These are phyloP conservation scores for Singerocomus inundabilis DNA, from an alignment of 1,284 basidiomycete species.

Conservation along the genomic window DNA sequence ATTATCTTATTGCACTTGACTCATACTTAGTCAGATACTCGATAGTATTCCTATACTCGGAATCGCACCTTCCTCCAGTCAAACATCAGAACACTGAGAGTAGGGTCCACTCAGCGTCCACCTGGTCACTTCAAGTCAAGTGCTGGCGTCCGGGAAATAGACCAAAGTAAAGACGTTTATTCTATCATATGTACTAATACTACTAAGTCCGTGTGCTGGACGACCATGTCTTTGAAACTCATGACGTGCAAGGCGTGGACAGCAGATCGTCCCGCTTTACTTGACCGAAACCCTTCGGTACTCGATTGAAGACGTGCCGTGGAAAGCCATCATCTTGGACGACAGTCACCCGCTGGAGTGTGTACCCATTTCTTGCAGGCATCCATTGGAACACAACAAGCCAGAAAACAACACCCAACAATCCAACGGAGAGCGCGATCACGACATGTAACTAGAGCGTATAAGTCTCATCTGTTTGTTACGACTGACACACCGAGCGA, in stretches of 20 bases:
- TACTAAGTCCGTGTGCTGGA: not conserved
- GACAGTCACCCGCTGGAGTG: constrained; percentile 46
- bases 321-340: constrained; percentile 53
- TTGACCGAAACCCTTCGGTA: constrained; percentile 7
- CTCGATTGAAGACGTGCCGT: constrained; percentile 38
- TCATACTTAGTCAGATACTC: too few species aligned
- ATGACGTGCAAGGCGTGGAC: not conserved
- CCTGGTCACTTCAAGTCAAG: not conserved
- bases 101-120: too few species aligned
- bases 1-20: too few species aligned
- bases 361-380: constrained; percentile 51
- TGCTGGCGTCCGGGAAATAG: not conserved
- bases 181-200: not conserved
- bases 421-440: constrained; percentile 48
- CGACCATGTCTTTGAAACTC: not conserved
- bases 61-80: too few species aligned
- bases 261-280: constrained; percentile 1
- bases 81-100: too few species aligned
- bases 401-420: constrained; percentile 60
- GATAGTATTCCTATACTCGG: too few species aligned
- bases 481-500: not conserved
- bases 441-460: constrained; percentile 49
- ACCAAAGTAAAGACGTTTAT: not conserved
- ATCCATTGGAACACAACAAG: constrained; percentile 53
- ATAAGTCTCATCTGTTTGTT: not conserved